phyloP scores from a whole-genome alignment of 1,139 yeast species.

The Hansenula lynferdii region DNA sequence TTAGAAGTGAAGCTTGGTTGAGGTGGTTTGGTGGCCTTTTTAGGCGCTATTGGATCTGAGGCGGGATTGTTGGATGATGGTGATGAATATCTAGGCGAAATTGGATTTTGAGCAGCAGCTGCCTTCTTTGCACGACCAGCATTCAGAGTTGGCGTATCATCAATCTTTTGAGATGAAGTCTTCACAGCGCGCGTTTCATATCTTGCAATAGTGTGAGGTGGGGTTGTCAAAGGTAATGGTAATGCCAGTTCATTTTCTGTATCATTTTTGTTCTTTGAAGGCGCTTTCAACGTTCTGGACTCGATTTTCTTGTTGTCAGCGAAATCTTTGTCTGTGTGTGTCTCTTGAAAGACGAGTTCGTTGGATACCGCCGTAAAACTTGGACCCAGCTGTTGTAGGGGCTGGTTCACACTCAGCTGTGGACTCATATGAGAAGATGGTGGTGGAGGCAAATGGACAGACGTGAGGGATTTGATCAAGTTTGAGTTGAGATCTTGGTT shows the following conservation, averaged over 20 bases:
- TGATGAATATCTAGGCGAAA: slow-evolving; percentile 23
- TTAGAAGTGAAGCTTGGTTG: slow-evolving; percentile 19
- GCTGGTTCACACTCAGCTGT: neutral
- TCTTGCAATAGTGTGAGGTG: slow-evolving; percentile 23
- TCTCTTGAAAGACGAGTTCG: neutral
- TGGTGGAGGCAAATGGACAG: slow-evolving; percentile 41
- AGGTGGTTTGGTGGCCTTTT: slow-evolving; percentile 18
- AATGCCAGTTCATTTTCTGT: slow-evolving; percentile 12
- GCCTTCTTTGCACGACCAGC: slow-evolving; percentile 15
- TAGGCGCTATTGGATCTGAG: slow-evolving; percentile 3
- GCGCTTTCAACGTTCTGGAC: neutral
- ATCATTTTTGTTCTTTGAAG: slow-evolving; percentile 8
- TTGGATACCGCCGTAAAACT: slow-evolving; percentile 1
- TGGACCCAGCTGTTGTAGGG: neutral
- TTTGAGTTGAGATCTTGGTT: slow-evolving; percentile 30
- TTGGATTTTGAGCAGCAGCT: slow-evolving; percentile 13
- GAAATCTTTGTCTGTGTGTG: too few relatives aligned
- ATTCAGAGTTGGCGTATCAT: slow-evolving; percentile 20
- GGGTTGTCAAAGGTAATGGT: slow-evolving; percentile 19
- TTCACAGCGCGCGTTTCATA: slow-evolving; percentile 9
- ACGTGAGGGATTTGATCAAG: slow-evolving; percentile 35
- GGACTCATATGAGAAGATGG: slow-evolving; percentile 26
- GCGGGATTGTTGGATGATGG: slow-evolving; percentile 11
- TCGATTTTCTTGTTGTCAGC: too few relatives aligned
- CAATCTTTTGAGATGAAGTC: slow-evolving; percentile 8